Evolutionary conservation across 108 stramenopile species (phyloP).

Genomic region (Fragilaria radians): DNA sequence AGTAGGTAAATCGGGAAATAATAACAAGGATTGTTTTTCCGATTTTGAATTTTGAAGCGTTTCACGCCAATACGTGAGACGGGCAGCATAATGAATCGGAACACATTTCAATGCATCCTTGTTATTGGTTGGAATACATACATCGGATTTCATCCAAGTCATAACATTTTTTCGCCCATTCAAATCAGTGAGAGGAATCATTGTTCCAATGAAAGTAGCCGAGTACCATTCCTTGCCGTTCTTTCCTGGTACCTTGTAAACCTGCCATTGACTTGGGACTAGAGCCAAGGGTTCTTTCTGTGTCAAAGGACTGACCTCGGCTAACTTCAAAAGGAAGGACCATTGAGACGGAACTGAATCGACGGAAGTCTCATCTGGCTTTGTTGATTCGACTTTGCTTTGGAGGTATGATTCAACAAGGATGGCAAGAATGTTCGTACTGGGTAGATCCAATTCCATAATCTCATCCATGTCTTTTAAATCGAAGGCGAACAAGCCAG

Average conservation of each 20-base stretch:
- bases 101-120: slow-evolving; percentile 25
- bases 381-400: neutral
- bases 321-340: neutral
- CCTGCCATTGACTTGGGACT: neutral
- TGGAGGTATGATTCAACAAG: neutral
- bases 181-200: slow-evolving; percentile 3
- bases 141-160: slow-evolving; percentile 23
- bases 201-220: slow-evolving; percentile 9
- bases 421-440: neutral
- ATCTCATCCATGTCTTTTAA: neutral
- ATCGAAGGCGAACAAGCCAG: neutral
- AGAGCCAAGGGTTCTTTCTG: neutral
- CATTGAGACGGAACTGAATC: neutral
- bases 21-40: neutral
- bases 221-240: slow-evolving; percentile 8
- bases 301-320: neutral
- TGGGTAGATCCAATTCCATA: neutral
- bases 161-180: slow-evolving; percentile 14
- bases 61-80: neutral
- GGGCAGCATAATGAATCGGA: slow-evolving; percentile 11
- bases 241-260: neutral
- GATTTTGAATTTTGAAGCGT: neutral
- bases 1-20: slow-evolving; percentile 18
- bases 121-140: slow-evolving; percentile 9
- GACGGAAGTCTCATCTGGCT: neutral